Base-by-base conservation (phyloP, 2,329 filamentous ascomycete species). In the Balansia obtecta region DNA sequence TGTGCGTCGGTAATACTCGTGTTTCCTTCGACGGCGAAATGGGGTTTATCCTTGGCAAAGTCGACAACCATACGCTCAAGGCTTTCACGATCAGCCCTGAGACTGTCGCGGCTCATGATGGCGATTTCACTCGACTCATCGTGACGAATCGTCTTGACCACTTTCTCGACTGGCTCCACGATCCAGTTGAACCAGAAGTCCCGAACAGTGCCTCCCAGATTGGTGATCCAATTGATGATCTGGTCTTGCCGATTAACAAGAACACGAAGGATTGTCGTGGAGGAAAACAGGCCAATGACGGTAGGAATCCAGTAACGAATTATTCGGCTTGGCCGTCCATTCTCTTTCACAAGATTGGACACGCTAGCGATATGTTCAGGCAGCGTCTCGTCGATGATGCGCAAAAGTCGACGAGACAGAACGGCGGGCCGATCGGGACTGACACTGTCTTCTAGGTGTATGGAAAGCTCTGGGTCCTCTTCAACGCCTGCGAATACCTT, bases 141-240 rank as follows among this genome's bases (percentile, higher is more conserved):
- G 65, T 97, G 93, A 5, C 91, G 83, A 57, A 98, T 97, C 0
- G 93, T 98, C 46, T 85, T 83, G 52, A 98, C 79, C 16, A 98
- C 76, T 63, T 88, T 91, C 58, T 81, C 81, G 1, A 82, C 75
- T 0, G 93, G 93, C 56, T 95, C 85, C 11, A 98, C 72, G 3
- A 98, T 85, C 93, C 93, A 98, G 65, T 98, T 98, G 53, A 83
- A 75, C 86, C 90, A 96, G 63, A 98, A 98, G 65, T 95, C 91
- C 49, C 86, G 77, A 1, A 83, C 71, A 0, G 93, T 98, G 1
- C 73, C 71, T 8, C 88, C 91, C 27, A 95, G 69, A 55, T 93
- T 86, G 37, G 77, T 73, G 43, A 95, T 73, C 89, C 90, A 96
- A 45, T 80, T 75, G 27, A 87, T 56, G 18, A 98, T 84, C 57